A percentile compares a stretch with the other conserved stretches of the same genome.
These are phyloP conservation scores for Fusarium subtropicale DNA, from an alignment of 2,329 filamentous ascomycete genomes.

Conservation along the genomic window DNA sequence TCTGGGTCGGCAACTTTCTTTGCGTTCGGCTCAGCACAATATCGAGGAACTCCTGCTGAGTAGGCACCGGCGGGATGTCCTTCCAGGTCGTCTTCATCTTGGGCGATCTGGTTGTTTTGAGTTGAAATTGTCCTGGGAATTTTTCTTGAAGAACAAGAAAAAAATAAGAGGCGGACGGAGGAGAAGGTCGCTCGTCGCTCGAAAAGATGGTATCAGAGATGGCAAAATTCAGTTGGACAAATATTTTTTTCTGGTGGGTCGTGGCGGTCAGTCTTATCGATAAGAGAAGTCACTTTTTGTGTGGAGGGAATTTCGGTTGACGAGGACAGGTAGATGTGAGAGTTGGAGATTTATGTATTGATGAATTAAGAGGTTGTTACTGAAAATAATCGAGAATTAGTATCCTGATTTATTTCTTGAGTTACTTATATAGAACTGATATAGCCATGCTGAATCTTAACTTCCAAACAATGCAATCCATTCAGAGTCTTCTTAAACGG, in stretches of 20 bases:
- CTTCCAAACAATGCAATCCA: not conserved
- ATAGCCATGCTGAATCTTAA: not conserved
- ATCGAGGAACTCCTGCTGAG: constrained; percentile 94
- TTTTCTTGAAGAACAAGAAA: constrained; percentile 4
- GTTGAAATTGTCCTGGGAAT: constrained; percentile 16
- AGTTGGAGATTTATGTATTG: not conserved
- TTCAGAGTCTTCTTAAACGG: not conserved
- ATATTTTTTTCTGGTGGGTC: constrained; percentile 52
- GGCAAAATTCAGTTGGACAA: constrained; percentile 46
- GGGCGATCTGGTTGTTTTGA: constrained; percentile 51
- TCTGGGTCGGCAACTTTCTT: constrained; percentile 92
- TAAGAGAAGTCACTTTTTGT: constrained; percentile 40
- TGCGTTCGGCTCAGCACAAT: constrained; percentile 96
- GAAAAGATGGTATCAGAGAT: constrained; percentile 37
- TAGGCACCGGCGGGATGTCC: constrained; percentile 88
- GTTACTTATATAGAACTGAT: not conserved
- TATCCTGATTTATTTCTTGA: fast-evolving
- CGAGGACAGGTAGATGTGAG: not conserved
- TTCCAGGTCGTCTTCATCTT: constrained; percentile 74
- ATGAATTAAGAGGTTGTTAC: not conserved
- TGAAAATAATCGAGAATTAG: fast-evolving
- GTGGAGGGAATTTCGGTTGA: constrained; percentile 10
- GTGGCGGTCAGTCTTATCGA: constrained; percentile 38
- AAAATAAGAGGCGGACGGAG: constrained; percentile 17
- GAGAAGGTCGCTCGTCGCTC: constrained; percentile 38